Evolutionary conservation across 228 moss, liverwort and hornwort species (phyloP), one percentile per base, ranked within the genome.

Genomic region (Sphagnum magellanicum): DNA sequence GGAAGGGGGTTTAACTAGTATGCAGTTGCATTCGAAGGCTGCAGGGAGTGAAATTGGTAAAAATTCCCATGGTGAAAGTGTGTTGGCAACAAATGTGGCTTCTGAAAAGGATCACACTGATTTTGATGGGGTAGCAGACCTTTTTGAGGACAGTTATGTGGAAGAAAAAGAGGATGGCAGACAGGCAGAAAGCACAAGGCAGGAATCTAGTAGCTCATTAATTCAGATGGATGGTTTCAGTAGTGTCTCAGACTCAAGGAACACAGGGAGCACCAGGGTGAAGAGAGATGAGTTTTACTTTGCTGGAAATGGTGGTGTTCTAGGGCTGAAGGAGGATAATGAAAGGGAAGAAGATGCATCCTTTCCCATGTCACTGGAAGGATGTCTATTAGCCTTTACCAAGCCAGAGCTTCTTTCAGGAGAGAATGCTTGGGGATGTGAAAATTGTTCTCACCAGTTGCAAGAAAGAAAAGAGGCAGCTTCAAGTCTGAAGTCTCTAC

Each of bases 401-500:
- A 85, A 81, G 74, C 75, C 90, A 48, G 94, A 94, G 79, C 67
- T 85, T 48, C 74, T 95, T 66, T 91, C 92, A 11, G 94, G 94
- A 50, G 94, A 92, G 57, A 88, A 95, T 73, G 88, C 91, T 9
- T 95, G 94, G 94, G 94, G 64, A 59, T 95, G 91, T 76, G 92
- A 90, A n/a, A 90, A 88, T 68, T 94, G 94, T 76, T 74, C 79
- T 51, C 79, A 72, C 9, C 65, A 58, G 64, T 83, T 77, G 53
- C 75, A 80, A 55, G 76, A 81, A 60, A 70, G 32, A 32, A 32
- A 69, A 58, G 61, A 32, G 32, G 64, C 74, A 48, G 55, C 9
- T 55, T 48, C 53, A 7, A 67, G 74, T 49, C 66, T 49, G 67
- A 49, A 46, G 5, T 55, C 5, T 50, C 16, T 53, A 15, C 52